Evolutionary conservation across 2,329 filamentous ascomycete species (phyloP), one percentile per base, ranked within the genome.

Genomic region (Aspergillus eucalypticola): DNA sequence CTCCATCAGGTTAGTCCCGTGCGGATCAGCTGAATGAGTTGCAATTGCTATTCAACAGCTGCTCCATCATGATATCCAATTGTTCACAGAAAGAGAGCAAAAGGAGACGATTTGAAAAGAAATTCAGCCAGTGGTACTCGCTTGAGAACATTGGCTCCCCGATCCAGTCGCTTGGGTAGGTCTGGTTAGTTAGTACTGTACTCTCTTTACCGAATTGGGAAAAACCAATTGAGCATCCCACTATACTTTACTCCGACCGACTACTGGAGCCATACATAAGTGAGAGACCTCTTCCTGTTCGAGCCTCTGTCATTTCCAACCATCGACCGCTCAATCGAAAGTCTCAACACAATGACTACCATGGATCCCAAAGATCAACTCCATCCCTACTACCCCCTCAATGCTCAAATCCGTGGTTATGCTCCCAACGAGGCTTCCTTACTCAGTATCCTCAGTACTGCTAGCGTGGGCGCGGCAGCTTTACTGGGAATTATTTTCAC

Each of bases 301-400:
- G 32, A 35, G 11, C 32, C 10, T 35, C 10, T 5, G 32, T 35
- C 32, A 15, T 15, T 32, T 13, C 11, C 32, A 13, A 35, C 32
- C 32, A 13, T 35, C 32, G 11, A 35, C 15, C 32, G 11, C 11
- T 15, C 32, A 21, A 32, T 15, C 19, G 17, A 10, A 39, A 8
- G 15, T 4, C 27, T 29, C 17, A 27, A n/a, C 15, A 15, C 15
- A 48, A 27, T 25, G n/a, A 19, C 46, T 29, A 51, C 11, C 3
- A 65, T 65, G 62, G 29, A 46, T 44, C 13, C 53, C n/a, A 23
- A 48, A 15, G 29, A 17, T 29, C 17, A 38, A 59, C 29, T 71
- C 29, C 88, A 92, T 72, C 89, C 89, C 0, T 93, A 90, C 78
- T 92, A 89, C 70, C 90, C 90, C 5, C 71, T 87, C 21, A 84